A percentile compares a stretch with the other conserved stretches of the same genome.
These are phyloP conservation scores for Petunia secreta DNA, from an alignment of 257 asterid genomes.

Conservation along the genomic window DNA sequence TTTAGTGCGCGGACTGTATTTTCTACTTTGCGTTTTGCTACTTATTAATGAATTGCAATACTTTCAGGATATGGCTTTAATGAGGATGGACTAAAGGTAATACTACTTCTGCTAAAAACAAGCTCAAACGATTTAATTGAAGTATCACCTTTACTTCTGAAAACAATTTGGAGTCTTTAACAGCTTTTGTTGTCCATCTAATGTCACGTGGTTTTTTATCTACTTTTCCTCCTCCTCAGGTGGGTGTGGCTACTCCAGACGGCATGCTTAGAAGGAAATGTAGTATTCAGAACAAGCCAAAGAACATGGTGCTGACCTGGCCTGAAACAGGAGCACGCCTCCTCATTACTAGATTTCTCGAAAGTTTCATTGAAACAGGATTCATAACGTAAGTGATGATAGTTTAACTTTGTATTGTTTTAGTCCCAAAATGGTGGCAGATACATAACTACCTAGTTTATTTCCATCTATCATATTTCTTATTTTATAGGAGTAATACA, in stretches of 20 bases:
- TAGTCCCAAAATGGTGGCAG: neutral
- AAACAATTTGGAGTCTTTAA: neutral
- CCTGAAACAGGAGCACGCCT: constrained; percentile 72
- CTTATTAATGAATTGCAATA: neutral
- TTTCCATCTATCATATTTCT: neutral
- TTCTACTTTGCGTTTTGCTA: neutral
- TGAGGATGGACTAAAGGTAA: constrained; percentile 75
- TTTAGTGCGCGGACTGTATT: neutral
- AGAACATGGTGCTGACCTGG: constrained; percentile 78
- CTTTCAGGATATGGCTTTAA: constrained; percentile 72
- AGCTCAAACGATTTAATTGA: too few species aligned
- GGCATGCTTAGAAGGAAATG: constrained; percentile 47
- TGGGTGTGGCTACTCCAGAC: constrained; percentile 68
- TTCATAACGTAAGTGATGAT: constrained; percentile 62
- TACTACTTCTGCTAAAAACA: neutral
- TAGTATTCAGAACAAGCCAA: constrained; percentile 46
- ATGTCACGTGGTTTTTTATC: neutral
- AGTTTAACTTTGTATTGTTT: neutral
- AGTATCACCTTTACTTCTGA: neutral
- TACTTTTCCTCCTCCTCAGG: constrained; percentile 43
- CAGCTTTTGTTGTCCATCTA: neutral
- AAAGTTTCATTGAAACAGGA: constrained; percentile 60
- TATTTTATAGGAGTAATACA: neutral
- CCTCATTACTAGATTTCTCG: constrained; percentile 64
- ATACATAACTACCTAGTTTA: neutral